Percentiles rank a stretch among this genome's conserved stretches.
Conservation (phyloP, 768 basidiomycete species). For the Hirschioporus abietinus region DNA sequence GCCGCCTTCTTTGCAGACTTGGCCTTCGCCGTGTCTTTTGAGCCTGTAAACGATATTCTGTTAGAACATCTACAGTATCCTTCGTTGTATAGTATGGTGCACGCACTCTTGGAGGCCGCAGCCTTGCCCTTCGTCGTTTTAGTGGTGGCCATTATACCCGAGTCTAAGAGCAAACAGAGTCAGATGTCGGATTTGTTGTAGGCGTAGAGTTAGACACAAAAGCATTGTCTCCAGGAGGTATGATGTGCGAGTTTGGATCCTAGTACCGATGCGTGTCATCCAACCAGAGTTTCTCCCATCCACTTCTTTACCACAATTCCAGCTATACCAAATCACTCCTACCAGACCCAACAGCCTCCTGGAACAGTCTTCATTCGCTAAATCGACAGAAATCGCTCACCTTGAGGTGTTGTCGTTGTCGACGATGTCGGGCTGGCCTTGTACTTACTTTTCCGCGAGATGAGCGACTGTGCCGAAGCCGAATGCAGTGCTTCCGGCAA, state of each 20-base stretch:
- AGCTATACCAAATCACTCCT: not conserved
- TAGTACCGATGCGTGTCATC: not conserved
- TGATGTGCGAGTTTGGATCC: not conserved
- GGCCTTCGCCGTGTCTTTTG: constrained; percentile 57
- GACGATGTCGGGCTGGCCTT: not conserved
- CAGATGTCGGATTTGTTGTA: not conserved
- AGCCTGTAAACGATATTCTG: constrained; percentile 9
- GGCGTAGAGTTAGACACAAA: not conserved
- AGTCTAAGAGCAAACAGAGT: not conserved
- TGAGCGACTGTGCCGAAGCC: not conserved
- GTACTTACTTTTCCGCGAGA: not conserved
- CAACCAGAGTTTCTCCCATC: not conserved
- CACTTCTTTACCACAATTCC: not conserved
- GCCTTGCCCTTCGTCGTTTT: constrained; percentile 62
- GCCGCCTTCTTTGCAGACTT: constrained; percentile 96
- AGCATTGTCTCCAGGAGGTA: not conserved
- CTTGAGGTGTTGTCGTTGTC: not conserved
- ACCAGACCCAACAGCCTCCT: not conserved
- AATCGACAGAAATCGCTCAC: not conserved
- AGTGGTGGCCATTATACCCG: constrained; percentile 54
- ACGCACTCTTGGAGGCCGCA: constrained; percentile 40
- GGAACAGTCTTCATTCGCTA: not conserved
- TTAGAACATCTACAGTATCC: not conserved
- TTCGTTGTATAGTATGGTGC: too few relatives aligned
- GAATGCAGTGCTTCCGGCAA: not conserved